phyloP scores from a whole-genome alignment of 768 basidiomycete species.

The Tulasnella calospora region DNA sequence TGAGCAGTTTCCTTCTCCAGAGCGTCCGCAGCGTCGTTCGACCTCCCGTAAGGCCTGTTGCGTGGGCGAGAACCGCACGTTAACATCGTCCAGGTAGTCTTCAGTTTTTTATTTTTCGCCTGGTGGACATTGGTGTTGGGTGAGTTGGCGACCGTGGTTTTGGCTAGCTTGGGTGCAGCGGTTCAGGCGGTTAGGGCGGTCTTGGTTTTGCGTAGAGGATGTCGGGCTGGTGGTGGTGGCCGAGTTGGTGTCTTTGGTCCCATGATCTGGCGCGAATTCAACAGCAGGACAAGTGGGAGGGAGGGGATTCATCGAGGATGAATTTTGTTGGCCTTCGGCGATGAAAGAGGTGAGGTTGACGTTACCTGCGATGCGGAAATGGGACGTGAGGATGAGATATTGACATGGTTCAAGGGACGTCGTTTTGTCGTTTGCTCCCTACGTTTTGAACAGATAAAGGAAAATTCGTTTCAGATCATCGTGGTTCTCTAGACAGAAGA shows the following conservation, averaged over 20 bases:
- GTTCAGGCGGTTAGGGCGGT: neutral
- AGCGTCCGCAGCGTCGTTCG: neutral
- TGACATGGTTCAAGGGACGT: no score
- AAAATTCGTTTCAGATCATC: neutral
- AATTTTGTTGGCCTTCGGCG: no score
- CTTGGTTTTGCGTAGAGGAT: neutral
- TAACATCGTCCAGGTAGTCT: neutral
- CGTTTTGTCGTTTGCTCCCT: no score
- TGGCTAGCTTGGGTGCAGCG: slow-evolving; percentile 14
- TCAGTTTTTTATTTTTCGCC: neutral
- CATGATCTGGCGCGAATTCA: neutral
- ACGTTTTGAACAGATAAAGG: no score
- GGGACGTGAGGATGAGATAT: no score
- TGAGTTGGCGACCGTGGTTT: neutral
- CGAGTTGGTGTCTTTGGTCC: no score
- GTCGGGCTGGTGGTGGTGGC: neutral
- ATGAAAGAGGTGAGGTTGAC: no score
- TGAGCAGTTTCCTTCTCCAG: slow-evolving; percentile 15
- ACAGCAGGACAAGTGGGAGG: neutral
- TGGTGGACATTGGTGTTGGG: neutral
- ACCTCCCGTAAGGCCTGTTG: neutral
- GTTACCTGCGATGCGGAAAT: no score
- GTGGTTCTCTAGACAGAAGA: no score
- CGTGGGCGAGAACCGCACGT: neutral
- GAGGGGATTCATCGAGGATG: no score